phyloP scores from a whole-genome alignment of 768 basidiomycete genomes.

The Lactifluus pinguis region DNA sequence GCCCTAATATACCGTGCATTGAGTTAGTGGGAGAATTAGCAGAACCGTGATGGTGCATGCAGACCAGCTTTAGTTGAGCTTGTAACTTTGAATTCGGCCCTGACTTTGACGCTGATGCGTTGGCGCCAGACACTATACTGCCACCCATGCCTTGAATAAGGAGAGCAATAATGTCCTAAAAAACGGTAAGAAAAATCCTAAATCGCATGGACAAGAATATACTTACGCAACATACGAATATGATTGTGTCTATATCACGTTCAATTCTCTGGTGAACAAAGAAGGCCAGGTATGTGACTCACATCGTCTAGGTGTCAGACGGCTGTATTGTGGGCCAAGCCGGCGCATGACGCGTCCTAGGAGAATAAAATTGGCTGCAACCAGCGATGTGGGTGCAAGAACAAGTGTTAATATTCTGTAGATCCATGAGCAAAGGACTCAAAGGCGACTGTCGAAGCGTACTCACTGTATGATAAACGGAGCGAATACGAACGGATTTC shows the following conservation, averaged over 20 bases:
- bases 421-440: neutral
- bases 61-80: too few species aligned
- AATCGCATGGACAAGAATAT: neutral
- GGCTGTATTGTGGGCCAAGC: constrained; percentile 10
- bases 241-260: constrained; percentile 1
- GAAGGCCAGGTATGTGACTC: neutral
- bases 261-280: neutral
- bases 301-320: constrained; percentile 15
- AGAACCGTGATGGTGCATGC: too few species aligned
- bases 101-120: neutral
- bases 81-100: too few species aligned
- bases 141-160: constrained; percentile 11
- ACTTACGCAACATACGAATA: constrained; percentile 15
- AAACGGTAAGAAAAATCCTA: neutral
- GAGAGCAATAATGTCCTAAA: constrained; percentile 15
- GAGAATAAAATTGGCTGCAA: neutral
- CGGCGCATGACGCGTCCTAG: constrained; percentile 1
- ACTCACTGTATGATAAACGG: constrained; percentile 16
- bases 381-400: constrained; percentile 16
- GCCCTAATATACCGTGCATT: too few species aligned
- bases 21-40: neutral
- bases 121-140: constrained; percentile 2
- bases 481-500: neutral
- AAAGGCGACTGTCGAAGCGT: neutral
- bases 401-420: constrained; percentile 4